Base-by-base conservation (phyloP, 352 stramenopile genomes). In the Pythium diclinum region DNA sequence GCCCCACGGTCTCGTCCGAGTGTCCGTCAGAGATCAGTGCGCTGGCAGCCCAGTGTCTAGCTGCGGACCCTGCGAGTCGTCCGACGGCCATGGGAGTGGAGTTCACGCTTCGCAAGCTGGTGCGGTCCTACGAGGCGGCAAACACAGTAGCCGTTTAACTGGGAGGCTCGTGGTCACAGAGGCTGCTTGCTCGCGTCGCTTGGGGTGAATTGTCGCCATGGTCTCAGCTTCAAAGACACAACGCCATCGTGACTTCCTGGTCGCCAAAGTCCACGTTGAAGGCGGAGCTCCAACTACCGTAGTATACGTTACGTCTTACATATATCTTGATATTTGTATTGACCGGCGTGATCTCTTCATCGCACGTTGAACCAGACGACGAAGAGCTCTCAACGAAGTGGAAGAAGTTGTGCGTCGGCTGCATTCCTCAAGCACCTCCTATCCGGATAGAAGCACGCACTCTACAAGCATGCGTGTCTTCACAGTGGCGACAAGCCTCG, bases 301-400 rank as follows among this genome's bases (percentile, higher is more conserved):
- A 40, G 13, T 64, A 63, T 51, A 69, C 33, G 63, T 64, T 60
- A 13, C 11, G 16, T 9, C 9, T 23, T 59, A 69, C 56, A 21
- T 69, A 63, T 69, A 63, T 63, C 34, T 69, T 42, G 28, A 16
- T 34, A 13, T 56, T 60, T 59, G 55, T 64, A 69, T 60, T 0
- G n/a, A 36, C 2, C 25, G 2, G 25, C 25, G 25, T 28, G 25
- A 28, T 57, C 25, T 36, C 17, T 16, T 42, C 19, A n/a, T 51
- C 19, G 17, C 44, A 51, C 25, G 47, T 54, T 54, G 19, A 54
- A 54, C 40, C 40, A 33, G 25, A 54, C 47, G 25, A 21, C 47
- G 19, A 54, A 54, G 25, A 54, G 25, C 5, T 19, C n/a, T 11
- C 17, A 28, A 52, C 17, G 53, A 36, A 65, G 48, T 5, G 33